A percentile compares a stretch with the other conserved stretches of the same genome.
phyloP scores from a whole-genome alignment of 345 rosid genomes.

The Rhizophora apiculata region DNA sequence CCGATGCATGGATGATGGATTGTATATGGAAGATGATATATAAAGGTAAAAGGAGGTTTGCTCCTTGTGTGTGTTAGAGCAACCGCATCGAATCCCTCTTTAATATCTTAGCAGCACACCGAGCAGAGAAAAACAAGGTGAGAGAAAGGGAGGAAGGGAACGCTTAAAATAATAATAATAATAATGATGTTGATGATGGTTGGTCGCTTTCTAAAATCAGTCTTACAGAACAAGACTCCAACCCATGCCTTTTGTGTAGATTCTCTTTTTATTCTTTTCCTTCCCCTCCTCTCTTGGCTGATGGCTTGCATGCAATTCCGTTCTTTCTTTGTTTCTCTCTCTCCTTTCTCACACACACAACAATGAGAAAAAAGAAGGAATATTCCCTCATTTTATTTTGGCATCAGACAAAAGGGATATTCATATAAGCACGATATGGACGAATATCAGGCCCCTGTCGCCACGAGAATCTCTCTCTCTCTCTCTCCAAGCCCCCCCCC shows the following conservation, averaged over 20 bases:
- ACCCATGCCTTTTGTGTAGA: conserved; percentile 25
- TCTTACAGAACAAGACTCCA: conserved; percentile 42
- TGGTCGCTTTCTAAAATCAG: conserved; percentile 48
- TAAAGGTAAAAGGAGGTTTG: conserved; percentile 15
- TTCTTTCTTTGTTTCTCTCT: not conserved
- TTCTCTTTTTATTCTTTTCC: conserved; percentile 15
- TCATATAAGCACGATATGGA: conserved; percentile 1
- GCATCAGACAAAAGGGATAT: conserved; percentile 7
- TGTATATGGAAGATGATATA: not conserved
- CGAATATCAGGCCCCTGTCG: not conserved
- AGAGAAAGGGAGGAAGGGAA: not conserved
- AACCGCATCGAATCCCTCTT: conserved; percentile 52
- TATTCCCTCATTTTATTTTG: conserved; percentile 33
- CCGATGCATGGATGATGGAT: too few relatives aligned
- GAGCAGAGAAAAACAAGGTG: not conserved
- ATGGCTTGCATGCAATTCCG: not conserved
- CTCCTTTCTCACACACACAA: not conserved
- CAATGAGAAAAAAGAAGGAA: conserved; percentile 7
- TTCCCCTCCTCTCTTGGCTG: not conserved
- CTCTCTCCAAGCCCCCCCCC: not conserved
- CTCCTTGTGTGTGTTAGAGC: not conserved
- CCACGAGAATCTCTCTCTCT: not conserved
- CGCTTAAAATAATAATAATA: not conserved
- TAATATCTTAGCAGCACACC: not conserved
- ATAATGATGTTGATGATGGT: conserved; percentile 14